Conservation (phyloP, 2,329 filamentous ascomycete genomes). For the Colletotrichum sp. region DNA sequence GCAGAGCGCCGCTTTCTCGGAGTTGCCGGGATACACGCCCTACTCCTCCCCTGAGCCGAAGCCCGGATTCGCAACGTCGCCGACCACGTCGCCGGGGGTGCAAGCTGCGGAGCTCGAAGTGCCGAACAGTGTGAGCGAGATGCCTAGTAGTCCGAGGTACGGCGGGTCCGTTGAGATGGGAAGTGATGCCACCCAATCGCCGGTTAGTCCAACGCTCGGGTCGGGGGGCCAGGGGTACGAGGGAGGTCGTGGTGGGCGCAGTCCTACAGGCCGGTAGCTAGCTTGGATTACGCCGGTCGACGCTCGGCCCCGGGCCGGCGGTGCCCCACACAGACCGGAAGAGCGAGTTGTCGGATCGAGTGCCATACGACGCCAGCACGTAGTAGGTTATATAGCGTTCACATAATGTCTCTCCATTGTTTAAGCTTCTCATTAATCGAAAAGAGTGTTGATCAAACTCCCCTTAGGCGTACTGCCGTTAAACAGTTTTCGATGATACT, state of each 20-base stretch:
- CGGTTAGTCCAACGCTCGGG: background rate
- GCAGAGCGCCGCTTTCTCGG: background rate
- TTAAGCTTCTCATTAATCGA: background rate
- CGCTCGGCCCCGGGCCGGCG: background rate
- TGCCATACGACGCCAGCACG: background rate
- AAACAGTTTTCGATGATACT: too few species aligned
- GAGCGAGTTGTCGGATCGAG: background rate
- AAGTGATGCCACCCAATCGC: background rate
- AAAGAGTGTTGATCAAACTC: background rate
- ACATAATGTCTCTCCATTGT: background rate
- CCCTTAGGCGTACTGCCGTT: too few species aligned
- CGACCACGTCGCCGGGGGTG: background rate
- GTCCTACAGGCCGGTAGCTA: background rate
- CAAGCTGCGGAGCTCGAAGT: conserved; percentile 10
- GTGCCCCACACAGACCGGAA: background rate
- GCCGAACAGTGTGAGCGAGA: background rate
- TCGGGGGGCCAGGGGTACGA: background rate
- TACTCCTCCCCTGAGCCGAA: background rate
- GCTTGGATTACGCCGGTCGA: background rate
- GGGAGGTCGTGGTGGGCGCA: background rate
- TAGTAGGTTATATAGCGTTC: background rate
- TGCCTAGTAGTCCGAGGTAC: conserved; percentile 8
- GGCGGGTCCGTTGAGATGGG: conserved; percentile 5
- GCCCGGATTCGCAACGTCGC: background rate
- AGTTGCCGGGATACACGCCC: background rate